These are phyloP conservation scores for Kuraishia ogatae DNA, from an alignment of 805 yeast species.

Conservation along the genomic window DNA sequence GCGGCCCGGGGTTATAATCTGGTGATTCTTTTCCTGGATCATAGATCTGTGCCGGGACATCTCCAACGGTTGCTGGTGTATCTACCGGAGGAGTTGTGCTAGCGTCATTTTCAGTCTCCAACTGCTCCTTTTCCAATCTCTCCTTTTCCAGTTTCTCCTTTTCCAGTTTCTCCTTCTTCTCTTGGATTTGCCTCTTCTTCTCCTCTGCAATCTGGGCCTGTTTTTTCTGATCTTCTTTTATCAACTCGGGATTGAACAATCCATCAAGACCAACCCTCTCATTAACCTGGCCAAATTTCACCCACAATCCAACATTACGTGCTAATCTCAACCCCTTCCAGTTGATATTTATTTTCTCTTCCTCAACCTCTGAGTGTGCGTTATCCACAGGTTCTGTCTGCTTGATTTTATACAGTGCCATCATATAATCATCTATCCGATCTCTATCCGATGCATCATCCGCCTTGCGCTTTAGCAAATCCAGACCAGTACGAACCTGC, in stretches of 20 bases:
- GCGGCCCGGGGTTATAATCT: too few species aligned
- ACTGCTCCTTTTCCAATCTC: background rate
- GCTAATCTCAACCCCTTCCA: conserved; percentile 19
- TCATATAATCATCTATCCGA: conserved; percentile 16
- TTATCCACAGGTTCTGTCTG: background rate
- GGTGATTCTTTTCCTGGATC: background rate
- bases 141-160: conserved; percentile 1
- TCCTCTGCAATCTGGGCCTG: background rate
- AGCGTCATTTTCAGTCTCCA: background rate
- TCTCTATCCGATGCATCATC: conserved; percentile 6
- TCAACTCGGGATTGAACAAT: conserved; percentile 6
- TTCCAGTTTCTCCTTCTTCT: background rate
- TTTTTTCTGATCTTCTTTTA: conserved; percentile 5
- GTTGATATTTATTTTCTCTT: conserved; percentile 10
- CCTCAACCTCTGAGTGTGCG: conserved; percentile 4
- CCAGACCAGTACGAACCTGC: conserved; percentile 16
- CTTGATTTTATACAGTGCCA: conserved; percentile 18
- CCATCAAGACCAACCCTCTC: conserved; percentile 12
- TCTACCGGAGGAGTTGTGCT: too few species aligned
- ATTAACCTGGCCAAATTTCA: conserved; percentile 7
- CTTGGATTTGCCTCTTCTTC: background rate
- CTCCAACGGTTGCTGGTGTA: too few species aligned
- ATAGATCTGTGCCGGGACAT: too few species aligned
- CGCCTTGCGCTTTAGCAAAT: conserved; percentile 7
- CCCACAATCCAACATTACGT: conserved; percentile 12